phyloP scores from a whole-genome alignment of 805 yeast species.

The Metschnikowia noctiluminum region DNA sequence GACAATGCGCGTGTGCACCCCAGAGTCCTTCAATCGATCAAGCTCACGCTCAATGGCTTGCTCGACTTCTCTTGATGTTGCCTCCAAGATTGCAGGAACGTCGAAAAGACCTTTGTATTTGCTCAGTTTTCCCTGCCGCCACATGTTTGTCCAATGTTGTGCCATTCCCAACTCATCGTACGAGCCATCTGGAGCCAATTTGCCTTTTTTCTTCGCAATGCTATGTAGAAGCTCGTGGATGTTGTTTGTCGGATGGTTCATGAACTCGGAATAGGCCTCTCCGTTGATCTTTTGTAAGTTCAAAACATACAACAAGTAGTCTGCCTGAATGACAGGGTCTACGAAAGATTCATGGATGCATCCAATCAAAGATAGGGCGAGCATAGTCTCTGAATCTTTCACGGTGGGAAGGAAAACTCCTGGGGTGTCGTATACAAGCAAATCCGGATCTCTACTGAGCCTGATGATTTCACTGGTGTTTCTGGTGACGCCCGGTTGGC shows the following conservation, averaged over 20 bases:
- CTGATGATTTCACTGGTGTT: constrained; percentile 72
- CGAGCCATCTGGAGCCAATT: constrained; percentile 30
- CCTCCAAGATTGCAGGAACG: constrained; percentile 29
- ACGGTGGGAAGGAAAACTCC: constrained; percentile 85
- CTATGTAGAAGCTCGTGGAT: constrained; percentile 52
- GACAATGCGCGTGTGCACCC: constrained; percentile 27
- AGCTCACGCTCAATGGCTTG: constrained; percentile 26
- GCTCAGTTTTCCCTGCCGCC: constrained; percentile 53
- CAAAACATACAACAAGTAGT: constrained; percentile 70
- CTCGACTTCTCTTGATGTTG: constrained; percentile 23
- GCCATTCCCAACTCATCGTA: constrained; percentile 62
- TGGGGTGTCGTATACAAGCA: constrained; percentile 83
- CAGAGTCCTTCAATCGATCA: constrained; percentile 26
- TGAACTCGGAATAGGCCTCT: constrained; percentile 41
- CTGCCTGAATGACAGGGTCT: constrained; percentile 85
- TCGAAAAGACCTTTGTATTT: constrained; percentile 35
- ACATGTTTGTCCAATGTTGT: constrained; percentile 55
- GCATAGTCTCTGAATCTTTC: constrained; percentile 62
- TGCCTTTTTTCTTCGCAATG: constrained; percentile 42
- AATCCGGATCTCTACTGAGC: constrained; percentile 56
- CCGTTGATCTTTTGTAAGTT: constrained; percentile 59
- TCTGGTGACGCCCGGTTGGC: constrained; percentile 87
- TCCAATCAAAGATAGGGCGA: constrained; percentile 69
- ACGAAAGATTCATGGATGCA: constrained; percentile 66
- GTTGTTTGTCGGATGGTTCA: constrained; percentile 67